Base-by-base conservation (phyloP, 495 filamentous ascomycete species). In the Xanthoparmelia taractica region DNA sequence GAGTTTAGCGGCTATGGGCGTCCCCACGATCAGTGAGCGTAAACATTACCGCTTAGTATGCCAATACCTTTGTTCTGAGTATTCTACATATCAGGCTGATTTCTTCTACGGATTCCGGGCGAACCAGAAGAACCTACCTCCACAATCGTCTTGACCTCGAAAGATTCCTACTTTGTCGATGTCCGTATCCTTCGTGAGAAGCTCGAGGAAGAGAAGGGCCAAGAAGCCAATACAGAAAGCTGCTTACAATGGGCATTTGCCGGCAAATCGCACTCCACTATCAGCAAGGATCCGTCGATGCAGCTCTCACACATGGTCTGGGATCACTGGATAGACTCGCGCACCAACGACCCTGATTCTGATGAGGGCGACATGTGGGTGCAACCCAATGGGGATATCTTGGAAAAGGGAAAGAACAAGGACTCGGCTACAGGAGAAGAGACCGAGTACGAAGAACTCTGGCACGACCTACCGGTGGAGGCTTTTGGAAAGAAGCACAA, bases 321-420 rank as follows among this genome's bases (percentile, higher is more conserved):
- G 82, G 63, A 70, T 0, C 82, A 85, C 70, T 80, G 78, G 77
- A 73, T 85, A 25, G 77, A 82, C 62, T 79, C 74, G 8, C 75
- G 78, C 31, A 75, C 71, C 18, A 61, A 63, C 4, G 75, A 77
- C 1, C 66, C 62, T 15, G 70, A 73, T 0, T 63, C 62, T 0
- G 83, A 86, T 67, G 76, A 82, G 36, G 83, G 81, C 3, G 74
- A 83, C 65, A 82, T 80, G 72, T 73, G 70, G 54, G 63, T 74
- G 0, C 69, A 73, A 37, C 63, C 66, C 2, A 71, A 77, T 37
- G 77, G 76, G 5, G 63, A 71, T 7, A 74, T 72, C 11, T 63
- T 86, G 34, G 83, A 86, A 60, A 76, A 62, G 57, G 82, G 82
- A 7, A 65, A 57, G 3, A 81, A 81, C 74, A 65, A 77, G 13